Evolutionary conservation across 768 basidiomycete species (phyloP).

Genomic region (Zangia roseola): DNA sequence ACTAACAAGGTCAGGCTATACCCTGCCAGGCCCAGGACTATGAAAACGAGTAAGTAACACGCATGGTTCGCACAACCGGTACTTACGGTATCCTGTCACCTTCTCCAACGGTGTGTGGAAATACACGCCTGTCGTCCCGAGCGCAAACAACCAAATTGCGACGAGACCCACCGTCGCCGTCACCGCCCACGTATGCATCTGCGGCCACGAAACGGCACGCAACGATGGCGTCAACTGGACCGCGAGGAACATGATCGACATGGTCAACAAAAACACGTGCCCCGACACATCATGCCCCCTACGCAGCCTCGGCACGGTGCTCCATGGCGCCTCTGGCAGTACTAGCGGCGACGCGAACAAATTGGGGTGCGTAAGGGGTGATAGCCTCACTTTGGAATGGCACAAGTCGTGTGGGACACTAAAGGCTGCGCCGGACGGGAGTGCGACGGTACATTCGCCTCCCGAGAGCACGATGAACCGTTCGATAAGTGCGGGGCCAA

Average conservation of each 20-base stretch:
- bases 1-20: conserved; percentile 31
- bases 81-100: conserved; percentile 78
- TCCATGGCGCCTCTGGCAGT: conserved; percentile 43
- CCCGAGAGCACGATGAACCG: conserved; percentile 66
- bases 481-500: conserved; percentile 75
- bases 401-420: conserved; percentile 60
- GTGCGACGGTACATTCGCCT: conserved; percentile 68
- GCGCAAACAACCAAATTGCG: conserved; percentile 68
- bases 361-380: conserved; percentile 58
- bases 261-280: conserved; percentile 86
- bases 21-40: conserved; percentile 40
- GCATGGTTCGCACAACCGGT: too few relatives aligned
- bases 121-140: conserved; percentile 80
- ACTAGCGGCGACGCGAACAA: conserved; percentile 50
- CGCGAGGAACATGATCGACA: conserved; percentile 73
- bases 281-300: conserved; percentile 93
- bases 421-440: conserved; percentile 56
- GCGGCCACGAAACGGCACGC: conserved; percentile 38
- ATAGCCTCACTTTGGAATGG: conserved; percentile 46
- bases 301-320: conserved; percentile 57
- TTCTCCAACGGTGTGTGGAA: conserved; percentile 92
- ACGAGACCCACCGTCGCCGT: conserved; percentile 47
- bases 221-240: conserved; percentile 69
- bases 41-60: conserved; percentile 3
- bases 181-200: conserved; percentile 49